A percentile compares a stretch with the other conserved stretches of the same genome.
These are phyloP conservation scores for Pleoardoris graminearum DNA, from an alignment of 2,329 filamentous ascomycete genomes.

Conservation along the genomic window DNA sequence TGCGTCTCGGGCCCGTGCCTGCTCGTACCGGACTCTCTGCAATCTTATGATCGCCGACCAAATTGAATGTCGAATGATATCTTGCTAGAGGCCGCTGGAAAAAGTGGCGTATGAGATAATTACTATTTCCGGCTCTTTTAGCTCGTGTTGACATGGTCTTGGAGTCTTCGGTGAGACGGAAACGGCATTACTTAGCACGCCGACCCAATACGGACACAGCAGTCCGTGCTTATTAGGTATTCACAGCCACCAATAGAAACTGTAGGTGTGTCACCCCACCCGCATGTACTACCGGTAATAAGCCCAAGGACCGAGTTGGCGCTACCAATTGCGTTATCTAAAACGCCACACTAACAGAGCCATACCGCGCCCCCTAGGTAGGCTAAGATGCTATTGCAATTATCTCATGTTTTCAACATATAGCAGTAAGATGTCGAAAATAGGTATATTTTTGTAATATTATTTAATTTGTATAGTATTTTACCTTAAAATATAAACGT, in stretches of 20 bases:
- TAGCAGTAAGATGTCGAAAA: too few relatives aligned
- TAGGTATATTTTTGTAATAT: too few relatives aligned
- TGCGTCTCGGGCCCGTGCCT: too few relatives aligned
- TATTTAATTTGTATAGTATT: too few relatives aligned
- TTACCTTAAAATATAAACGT: too few relatives aligned
- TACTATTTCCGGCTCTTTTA: constrained; percentile 3
- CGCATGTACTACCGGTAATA: background rate
- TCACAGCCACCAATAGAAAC: constrained; percentile 33
- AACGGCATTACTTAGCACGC: constrained; percentile 2
- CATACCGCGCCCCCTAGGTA: too few relatives aligned
- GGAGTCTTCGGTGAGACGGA: constrained; percentile 2
- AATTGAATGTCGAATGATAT: constrained; percentile 4
- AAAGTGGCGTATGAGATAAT: background rate
- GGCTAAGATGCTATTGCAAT: too few relatives aligned
- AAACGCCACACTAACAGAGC: too few relatives aligned
- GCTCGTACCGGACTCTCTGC: too few relatives aligned
- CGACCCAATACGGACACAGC: background rate
- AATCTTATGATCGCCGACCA: constrained; percentile 1
- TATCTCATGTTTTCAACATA: too few relatives aligned
- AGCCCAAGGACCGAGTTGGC: background rate
- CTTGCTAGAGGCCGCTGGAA: background rate
- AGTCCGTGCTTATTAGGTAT: background rate
- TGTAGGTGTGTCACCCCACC: background rate
- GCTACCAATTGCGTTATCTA: background rate
- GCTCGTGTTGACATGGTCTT: constrained; percentile 1